Percentiles rank a stretch among this genome's conserved stretches.
These are phyloP conservation scores for Closterium sp. DNA, from an alignment of 139 green algal species.

Conservation along the genomic window DNA sequence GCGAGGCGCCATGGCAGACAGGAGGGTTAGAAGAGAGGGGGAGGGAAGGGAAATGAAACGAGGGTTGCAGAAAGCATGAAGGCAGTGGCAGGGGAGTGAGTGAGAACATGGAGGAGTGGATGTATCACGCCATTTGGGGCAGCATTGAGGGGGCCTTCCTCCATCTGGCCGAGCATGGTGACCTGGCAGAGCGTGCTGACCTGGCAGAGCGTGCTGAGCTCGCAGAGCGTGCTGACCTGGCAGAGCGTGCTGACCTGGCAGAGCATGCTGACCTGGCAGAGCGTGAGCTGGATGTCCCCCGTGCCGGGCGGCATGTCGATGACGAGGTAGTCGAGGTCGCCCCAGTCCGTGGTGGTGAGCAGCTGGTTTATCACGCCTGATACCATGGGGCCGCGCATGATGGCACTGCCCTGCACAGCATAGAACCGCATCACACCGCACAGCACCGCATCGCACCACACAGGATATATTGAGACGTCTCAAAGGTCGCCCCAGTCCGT, in stretches of 20 bases:
- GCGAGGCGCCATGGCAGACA: background rate
- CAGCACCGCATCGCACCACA: too few species aligned
- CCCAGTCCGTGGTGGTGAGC: conserved; percentile 63
- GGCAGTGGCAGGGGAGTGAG: background rate
- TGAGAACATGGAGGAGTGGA: background rate
- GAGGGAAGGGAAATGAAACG: background rate
- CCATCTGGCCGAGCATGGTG: too few species aligned
- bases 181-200: background rate
- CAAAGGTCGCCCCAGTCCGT: conserved; percentile 73
- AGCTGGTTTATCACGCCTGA: conserved; percentile 93
- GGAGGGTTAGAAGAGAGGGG: background rate
- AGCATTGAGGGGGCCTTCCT: too few species aligned
- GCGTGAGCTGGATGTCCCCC: conserved; percentile 98
- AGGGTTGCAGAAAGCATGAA: background rate
- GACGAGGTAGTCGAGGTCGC: conserved; percentile 96
- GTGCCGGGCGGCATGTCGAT: conserved; percentile 97
- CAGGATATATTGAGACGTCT: too few species aligned
- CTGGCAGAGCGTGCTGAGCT: background rate
- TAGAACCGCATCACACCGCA: too few species aligned
- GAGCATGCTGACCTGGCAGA: conserved; percentile 66
- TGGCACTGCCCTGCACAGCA: background rate
- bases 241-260: too few species aligned
- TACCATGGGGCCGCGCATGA: conserved; percentile 98
- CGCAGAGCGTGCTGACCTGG: background rate
- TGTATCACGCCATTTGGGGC: background rate